Conservation (phyloP, 2,329 filamentous ascomycete genomes). For the Albophoma yamanashiensis region DNA sequence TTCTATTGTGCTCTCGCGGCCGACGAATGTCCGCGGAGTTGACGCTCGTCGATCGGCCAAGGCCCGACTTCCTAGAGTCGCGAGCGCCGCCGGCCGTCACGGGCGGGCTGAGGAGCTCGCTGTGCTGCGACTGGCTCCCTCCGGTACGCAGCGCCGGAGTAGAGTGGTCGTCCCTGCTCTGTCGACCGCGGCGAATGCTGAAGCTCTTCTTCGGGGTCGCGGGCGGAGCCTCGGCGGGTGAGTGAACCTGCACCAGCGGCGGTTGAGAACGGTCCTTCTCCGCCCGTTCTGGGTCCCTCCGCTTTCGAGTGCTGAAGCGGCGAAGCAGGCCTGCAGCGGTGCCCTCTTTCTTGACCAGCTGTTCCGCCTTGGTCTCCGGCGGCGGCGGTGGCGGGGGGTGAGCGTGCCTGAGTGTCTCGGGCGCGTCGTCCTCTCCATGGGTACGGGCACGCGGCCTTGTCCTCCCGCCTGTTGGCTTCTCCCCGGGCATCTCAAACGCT, state of each 20-base stretch:
- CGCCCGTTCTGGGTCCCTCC: conserved; percentile 54
- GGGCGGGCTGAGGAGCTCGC: conserved; percentile 68
- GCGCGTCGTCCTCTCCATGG: conserved; percentile 85
- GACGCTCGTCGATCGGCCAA: conserved; percentile 84
- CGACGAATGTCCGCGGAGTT: conserved; percentile 76
- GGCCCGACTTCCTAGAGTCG: conserved; percentile 50
- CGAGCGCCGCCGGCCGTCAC: conserved; percentile 44
- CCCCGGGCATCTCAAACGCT: conserved; percentile 79
- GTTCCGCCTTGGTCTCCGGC: conserved; percentile 48
- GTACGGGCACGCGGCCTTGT: conserved; percentile 80
- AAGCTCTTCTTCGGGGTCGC: conserved; percentile 73
- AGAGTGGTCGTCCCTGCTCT: conserved; percentile 39
- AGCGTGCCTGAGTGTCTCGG: conserved; percentile 38
- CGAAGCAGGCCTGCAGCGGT: conserved; percentile 74
- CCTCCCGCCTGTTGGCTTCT: conserved; percentile 74
- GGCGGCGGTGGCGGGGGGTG: conserved; percentile 25
- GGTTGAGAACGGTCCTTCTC: conserved; percentile 59
- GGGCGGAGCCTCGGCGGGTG: conserved; percentile 52
- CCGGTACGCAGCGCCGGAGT: conserved; percentile 39
- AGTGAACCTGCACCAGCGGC: conserved; percentile 66
- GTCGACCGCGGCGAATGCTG: conserved; percentile 57
- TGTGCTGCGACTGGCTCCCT: conserved; percentile 61
- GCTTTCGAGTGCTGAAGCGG: conserved; percentile 80
- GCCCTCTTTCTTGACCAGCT: conserved; percentile 70
- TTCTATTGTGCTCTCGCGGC: conserved; percentile 33